phyloP scores from a whole-genome alignment of 2,329 filamentous ascomycete species.

The Exserohilum rostratum region DNA sequence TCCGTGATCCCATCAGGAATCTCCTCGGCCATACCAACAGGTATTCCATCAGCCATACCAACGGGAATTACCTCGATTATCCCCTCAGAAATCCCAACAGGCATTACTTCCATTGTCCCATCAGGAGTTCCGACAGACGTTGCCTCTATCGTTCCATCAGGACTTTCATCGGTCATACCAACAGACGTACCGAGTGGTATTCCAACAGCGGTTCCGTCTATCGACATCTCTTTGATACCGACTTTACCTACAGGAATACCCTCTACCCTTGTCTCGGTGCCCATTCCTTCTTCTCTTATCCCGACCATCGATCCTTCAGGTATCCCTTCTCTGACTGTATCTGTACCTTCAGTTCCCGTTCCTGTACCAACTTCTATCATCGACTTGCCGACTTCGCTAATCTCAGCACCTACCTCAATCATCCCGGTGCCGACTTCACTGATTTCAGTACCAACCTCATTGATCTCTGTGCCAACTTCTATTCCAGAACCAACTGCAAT shows the following conservation, averaged over 20 bases:
- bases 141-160: background rate
- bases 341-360: background rate
- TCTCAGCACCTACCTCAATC: background rate
- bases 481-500: background rate
- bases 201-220: background rate
- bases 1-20: background rate
- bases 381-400: background rate
- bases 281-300: too few species aligned
- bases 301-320: too few species aligned
- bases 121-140: background rate
- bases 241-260: too few species aligned
- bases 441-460: background rate
- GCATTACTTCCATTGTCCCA: background rate
- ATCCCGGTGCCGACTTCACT: background rate
- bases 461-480: background rate
- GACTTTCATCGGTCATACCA: background rate
- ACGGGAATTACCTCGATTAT: background rate
- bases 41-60: background rate
- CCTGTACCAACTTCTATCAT: background rate
- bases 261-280: too few species aligned
- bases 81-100: background rate
- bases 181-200: too few species aligned
- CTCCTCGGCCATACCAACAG: background rate
- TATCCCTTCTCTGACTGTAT: background rate
- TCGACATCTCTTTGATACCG: too few species aligned